Evolutionary conservation across 177 flowering plant genomes (phyloP).

Genomic region (Tripterygium wilfordii): DNA sequence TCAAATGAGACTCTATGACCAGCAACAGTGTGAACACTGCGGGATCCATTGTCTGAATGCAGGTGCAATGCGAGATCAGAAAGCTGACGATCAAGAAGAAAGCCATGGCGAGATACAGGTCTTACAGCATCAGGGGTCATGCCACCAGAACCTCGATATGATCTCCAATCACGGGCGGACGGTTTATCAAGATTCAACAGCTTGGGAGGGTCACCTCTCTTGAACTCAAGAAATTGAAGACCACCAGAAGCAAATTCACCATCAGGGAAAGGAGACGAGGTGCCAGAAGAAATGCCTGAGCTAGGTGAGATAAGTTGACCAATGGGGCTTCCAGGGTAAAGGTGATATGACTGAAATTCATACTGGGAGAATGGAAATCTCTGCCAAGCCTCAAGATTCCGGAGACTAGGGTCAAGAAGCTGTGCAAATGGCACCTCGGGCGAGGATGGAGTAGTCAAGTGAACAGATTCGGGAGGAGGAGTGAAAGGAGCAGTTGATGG

Average conservation of each 20-base stretch:
- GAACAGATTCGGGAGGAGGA: constrained; percentile 93
- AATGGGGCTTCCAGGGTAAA: constrained; percentile 92
- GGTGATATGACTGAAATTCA: constrained; percentile 86
- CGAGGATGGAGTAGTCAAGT: constrained; percentile 94
- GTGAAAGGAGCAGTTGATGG: constrained; percentile 96
- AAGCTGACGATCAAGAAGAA: constrained; percentile 28
- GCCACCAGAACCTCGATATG: constrained; percentile 44
- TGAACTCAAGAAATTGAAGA: constrained; percentile 49
- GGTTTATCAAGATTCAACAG: constrained; percentile 52
- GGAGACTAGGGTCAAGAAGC: constrained; percentile 53
- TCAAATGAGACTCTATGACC: constrained; percentile 79
- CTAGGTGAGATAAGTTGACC: constrained; percentile 90
- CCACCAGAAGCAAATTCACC: constrained; percentile 40
- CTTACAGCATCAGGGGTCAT: constrained; percentile 48
- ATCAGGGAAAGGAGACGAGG: constrained; percentile 87
- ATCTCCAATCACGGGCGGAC: constrained; percentile 41
- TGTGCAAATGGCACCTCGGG: constrained; percentile 99
- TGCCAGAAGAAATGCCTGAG: constrained; percentile 85
- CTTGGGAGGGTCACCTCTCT: constrained; percentile 55
- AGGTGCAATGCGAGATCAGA: constrained; percentile 36
- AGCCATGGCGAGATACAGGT: constrained; percentile 29
- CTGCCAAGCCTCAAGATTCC: constrained; percentile 27
- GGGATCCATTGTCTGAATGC: constrained; percentile 18
- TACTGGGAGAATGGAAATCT: constrained; percentile 46
- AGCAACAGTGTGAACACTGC: constrained; percentile 24